phyloP scores from a whole-genome alignment of 164 flowering plant species.

The Aristolochia contorta region DNA sequence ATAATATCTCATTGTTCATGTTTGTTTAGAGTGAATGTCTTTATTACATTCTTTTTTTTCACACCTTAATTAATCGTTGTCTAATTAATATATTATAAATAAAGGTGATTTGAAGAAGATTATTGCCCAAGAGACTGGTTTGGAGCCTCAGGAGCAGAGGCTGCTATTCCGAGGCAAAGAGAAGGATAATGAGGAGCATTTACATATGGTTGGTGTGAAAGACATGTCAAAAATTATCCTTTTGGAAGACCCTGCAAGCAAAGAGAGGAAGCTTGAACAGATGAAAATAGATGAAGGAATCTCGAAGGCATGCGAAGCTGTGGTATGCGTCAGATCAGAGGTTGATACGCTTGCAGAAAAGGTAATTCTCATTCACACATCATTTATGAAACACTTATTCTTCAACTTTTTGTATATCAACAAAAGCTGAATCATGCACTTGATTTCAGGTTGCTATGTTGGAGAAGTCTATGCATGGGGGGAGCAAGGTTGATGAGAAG shows the following conservation, averaged over 20 bases:
- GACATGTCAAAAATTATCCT: slow-evolving; percentile 45
- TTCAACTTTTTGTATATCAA: no score
- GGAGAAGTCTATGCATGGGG: slow-evolving; percentile 32
- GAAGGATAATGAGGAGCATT: slow-evolving; percentile 36
- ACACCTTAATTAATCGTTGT: background rate
- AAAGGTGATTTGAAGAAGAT: slow-evolving; percentile 48
- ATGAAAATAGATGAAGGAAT: slow-evolving; percentile 20
- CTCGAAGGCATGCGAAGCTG: slow-evolving; percentile 40
- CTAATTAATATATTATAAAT: background rate
- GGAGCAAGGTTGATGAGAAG: slow-evolving; percentile 44
- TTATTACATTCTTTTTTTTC: background rate
- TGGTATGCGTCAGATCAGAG: slow-evolving; percentile 44
- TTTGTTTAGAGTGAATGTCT: background rate
- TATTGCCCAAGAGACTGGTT: slow-evolving; percentile 33
- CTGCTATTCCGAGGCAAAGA: slow-evolving; percentile 55
- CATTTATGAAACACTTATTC: background rate
- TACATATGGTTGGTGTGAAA: slow-evolving; percentile 44
- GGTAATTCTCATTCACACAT: slow-evolving; percentile 21
- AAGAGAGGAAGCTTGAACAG: slow-evolving; percentile 26
- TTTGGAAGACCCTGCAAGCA: slow-evolving; percentile 36
- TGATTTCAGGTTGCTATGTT: slow-evolving; percentile 41
- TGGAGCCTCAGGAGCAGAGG: slow-evolving; percentile 42
- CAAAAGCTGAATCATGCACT: background rate
- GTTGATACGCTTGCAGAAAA: slow-evolving; percentile 57
- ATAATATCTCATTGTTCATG: no score